Conservation (phyloP, 805 yeast species). For the Kregervanrija pseudodelftensis region DNA sequence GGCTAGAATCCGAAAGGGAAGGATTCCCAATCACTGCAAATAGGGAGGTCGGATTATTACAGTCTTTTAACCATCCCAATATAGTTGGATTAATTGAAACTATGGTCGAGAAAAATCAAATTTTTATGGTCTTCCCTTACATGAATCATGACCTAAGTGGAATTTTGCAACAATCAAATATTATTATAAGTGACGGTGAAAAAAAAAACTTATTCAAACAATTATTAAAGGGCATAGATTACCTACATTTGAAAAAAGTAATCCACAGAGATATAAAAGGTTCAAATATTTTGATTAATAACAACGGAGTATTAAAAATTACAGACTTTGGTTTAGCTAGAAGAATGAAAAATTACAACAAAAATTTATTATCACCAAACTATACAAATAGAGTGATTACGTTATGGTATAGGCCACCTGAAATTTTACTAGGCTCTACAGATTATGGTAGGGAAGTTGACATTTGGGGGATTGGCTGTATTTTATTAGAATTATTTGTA, state of each 20-base stretch:
- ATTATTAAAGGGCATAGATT: slow-evolving; percentile 58
- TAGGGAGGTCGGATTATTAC: slow-evolving; percentile 81
- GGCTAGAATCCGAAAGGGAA: slow-evolving; percentile 84
- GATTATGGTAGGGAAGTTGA: slow-evolving; percentile 88
- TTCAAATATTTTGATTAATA: slow-evolving; percentile 63
- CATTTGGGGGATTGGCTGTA: slow-evolving; percentile 95
- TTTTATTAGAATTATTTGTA: slow-evolving; percentile 73
- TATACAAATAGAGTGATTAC: slow-evolving; percentile 95
- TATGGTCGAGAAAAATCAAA: slow-evolving; percentile 71
- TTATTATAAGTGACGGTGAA: slow-evolving; percentile 54
- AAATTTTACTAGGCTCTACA: slow-evolving; percentile 82
- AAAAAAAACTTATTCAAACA: slow-evolving; percentile 62
- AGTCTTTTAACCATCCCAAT: slow-evolving; percentile 74
- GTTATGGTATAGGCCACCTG: slow-evolving; percentile 97
- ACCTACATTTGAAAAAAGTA: slow-evolving; percentile 60
- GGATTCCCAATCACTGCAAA: slow-evolving; percentile 96
- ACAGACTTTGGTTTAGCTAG: slow-evolving; percentile 83
- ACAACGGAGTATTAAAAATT: slow-evolving; percentile 55
- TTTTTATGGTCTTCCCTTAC: slow-evolving; percentile 89
- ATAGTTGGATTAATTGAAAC: slow-evolving; percentile 80
- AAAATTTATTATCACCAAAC: slow-evolving; percentile 52
- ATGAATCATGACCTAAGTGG: slow-evolving; percentile 93
- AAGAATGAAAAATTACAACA: slow-evolving; percentile 51
- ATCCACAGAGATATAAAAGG: slow-evolving; percentile 81
- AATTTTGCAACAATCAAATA: slow-evolving; percentile 66